A percentile compares a stretch with the other conserved stretches of the same genome.
These are phyloP conservation scores for Ascochyta lentis DNA, from an alignment of 2,329 filamentous ascomycete genomes.

Conservation along the genomic window DNA sequence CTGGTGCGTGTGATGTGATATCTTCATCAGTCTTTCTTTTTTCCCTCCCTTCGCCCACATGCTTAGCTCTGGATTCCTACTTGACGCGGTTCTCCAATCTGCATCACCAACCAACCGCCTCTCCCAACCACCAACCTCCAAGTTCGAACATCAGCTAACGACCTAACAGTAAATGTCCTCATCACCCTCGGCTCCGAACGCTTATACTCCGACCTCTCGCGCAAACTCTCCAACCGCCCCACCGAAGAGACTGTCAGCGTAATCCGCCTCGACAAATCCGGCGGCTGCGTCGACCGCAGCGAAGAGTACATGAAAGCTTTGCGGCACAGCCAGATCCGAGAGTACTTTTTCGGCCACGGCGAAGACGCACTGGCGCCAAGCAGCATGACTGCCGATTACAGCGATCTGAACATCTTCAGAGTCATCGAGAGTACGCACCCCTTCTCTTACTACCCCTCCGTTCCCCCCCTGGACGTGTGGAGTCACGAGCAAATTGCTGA, in stretches of 20 bases:
- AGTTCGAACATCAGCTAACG: constrained; percentile 33
- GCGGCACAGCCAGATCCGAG: constrained; percentile 78
- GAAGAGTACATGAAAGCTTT: constrained; percentile 74
- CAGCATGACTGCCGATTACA: constrained; percentile 83
- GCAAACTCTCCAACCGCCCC: constrained; percentile 65
- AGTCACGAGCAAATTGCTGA: not conserved
- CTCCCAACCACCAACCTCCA: not conserved
- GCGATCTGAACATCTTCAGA: constrained; percentile 75
- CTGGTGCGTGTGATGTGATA: constrained; percentile 57
- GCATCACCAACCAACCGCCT: not conserved
- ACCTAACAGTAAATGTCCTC: constrained; percentile 71
- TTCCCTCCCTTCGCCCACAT: not conserved
- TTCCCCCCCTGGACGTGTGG: not conserved
- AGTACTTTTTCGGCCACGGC: constrained; percentile 90
- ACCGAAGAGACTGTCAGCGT: constrained; percentile 75
- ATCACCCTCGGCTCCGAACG: constrained; percentile 81
- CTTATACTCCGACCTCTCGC: constrained; percentile 75
- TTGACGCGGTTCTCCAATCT: not conserved
- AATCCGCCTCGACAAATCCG: constrained; percentile 81
- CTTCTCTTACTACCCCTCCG: not conserved
- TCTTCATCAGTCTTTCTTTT: not conserved
- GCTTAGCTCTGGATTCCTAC: not conserved
- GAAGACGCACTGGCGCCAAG: constrained; percentile 79
- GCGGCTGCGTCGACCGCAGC: constrained; percentile 81
- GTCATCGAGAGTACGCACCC: constrained; percentile 61